Base-by-base conservation (phyloP, 768 basidiomycete species). In the Leccinum rimulosum region DNA sequence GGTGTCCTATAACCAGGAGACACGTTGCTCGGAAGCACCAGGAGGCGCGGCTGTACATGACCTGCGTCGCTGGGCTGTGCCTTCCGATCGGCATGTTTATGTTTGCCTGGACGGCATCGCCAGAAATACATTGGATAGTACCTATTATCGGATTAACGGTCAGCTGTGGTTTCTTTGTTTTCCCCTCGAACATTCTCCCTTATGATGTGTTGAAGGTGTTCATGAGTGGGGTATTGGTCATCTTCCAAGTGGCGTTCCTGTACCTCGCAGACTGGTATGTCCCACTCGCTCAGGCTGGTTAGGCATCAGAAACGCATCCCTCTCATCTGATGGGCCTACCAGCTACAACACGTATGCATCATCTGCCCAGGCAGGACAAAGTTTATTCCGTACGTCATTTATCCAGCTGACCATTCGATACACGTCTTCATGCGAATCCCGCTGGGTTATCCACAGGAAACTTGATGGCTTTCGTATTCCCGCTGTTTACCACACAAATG, bases 21-120 rank as follows among this genome's bases (percentile, higher is more conserved):
- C 17, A 72, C 38, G 62, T 62, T 49, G 2, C 60, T 8, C 57
- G 5, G 15, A 70, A 47, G 54, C 68, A 79, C 6, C 78, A 76
- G 9, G 87, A 88, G 71, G 87, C 87, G 1, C 79, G 87, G 7
- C 66, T 89, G n/a, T 85, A 83, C 58, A 66, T 74, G 17, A 79
- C 84, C 25, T 84, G 85, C 67, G 66, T 75, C 22, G 84, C 82
- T 1, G 84, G 77, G 0, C 49, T 87, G 25, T 67, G 82, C 6
- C 74, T 86, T 57, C 86, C 86, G 0, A 60, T 76, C 1, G 80
- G 80, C 30, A 84, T 88, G 79, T 83, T 89, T 69, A 82, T 89
- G 15, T 90, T 85, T 64, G 88, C 85, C 0, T 89, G 86, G 84
- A 84, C 85, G 22, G 81, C 84, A 15, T 83, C 79, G 57, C 65